phyloP scores from a whole-genome alignment of 805 yeast species.

The Candida sakaeoensis region DNA sequence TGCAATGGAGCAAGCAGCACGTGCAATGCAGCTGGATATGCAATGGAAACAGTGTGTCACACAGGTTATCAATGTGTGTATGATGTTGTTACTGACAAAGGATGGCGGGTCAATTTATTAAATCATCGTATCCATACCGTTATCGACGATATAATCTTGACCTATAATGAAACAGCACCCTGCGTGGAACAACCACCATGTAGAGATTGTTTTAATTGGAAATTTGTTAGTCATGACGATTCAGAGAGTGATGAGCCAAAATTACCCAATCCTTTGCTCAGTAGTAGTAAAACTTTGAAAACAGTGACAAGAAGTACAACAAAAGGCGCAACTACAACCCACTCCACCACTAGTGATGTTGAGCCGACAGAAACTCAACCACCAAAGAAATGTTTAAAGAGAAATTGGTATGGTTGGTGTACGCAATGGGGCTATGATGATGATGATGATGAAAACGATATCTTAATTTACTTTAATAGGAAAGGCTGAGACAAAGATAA shows the following conservation, averaged over 20 bases:
- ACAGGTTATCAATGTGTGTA: conserved; percentile 84
- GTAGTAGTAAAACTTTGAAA: conserved; percentile 11
- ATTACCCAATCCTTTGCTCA: conserved; percentile 36
- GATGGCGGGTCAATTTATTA: conserved; percentile 85
- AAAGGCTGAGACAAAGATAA: conserved; percentile 4
- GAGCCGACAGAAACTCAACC: conserved; percentile 16
- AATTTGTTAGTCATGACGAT: conserved; percentile 54
- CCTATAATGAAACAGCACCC: conserved; percentile 71
- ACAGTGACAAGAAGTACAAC: conserved; percentile 9
- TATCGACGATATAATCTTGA: conserved; percentile 70
- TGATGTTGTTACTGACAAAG: conserved; percentile 83
- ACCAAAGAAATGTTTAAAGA: conserved; percentile 47
- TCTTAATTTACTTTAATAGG: too few species aligned
- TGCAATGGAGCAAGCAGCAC: conserved; percentile 91
- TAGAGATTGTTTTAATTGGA: conserved; percentile 88
- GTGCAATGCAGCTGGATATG: conserved; percentile 91
- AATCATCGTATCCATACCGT: conserved; percentile 91
- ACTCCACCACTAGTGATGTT: conserved; percentile 9
- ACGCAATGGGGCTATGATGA: conserved; percentile 41
- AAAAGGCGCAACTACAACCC: conserved; percentile 3
- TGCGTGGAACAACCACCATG: conserved; percentile 81
- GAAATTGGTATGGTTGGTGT: conserved; percentile 72
- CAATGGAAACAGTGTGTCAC: conserved; percentile 95
- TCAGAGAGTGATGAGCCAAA: conserved; percentile 34
- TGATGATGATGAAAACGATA: conserved; percentile 14